Evolutionary conservation across 2,329 filamentous ascomycete species (phyloP).

Genomic region (Fusarium armeniacum): DNA sequence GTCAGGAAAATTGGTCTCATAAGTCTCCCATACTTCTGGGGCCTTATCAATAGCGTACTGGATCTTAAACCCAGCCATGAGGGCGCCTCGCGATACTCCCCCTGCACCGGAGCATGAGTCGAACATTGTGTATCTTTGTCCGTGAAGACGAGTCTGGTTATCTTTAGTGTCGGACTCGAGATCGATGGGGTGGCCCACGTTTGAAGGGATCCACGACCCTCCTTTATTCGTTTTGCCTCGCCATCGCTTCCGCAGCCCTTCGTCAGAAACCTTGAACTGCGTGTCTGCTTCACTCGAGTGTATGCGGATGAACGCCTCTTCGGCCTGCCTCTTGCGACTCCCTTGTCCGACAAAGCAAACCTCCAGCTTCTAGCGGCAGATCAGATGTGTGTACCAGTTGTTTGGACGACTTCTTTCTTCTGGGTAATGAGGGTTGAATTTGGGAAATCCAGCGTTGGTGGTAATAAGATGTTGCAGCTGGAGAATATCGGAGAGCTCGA

Average conservation of each 20-base stretch:
- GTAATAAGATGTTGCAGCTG: slow-evolving; percentile 60
- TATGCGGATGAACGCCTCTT: slow-evolving; percentile 57
- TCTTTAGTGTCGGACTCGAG: slow-evolving; percentile 39
- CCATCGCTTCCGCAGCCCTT: slow-evolving; percentile 54
- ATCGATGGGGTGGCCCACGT: slow-evolving; percentile 34
- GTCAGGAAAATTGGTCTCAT: slow-evolving; percentile 69
- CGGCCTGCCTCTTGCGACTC: slow-evolving; percentile 46
- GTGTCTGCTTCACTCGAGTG: slow-evolving; percentile 51
- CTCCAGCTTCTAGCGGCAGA: slow-evolving; percentile 66
- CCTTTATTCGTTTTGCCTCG: slow-evolving; percentile 49
- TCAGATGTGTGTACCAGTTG: slow-evolving; percentile 56
- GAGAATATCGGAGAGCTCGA: slow-evolving; percentile 57
- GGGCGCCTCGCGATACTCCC: slow-evolving; percentile 76
- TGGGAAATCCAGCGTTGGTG: slow-evolving; percentile 69
- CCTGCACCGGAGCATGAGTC: slow-evolving; percentile 83
- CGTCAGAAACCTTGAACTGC: slow-evolving; percentile 51
- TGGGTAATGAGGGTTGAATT: slow-evolving; percentile 39
- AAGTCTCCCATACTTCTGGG: slow-evolving; percentile 68
- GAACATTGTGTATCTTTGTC: slow-evolving; percentile 73
- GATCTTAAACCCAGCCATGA: slow-evolving; percentile 68
- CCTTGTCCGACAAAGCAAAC: slow-evolving; percentile 46
- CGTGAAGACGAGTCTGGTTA: slow-evolving; percentile 18
- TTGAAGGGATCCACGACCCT: slow-evolving; percentile 51
- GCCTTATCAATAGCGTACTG: slow-evolving; percentile 76
- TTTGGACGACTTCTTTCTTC: slow-evolving; percentile 35